A percentile compares a stretch with the other conserved stretches of the same genome.
phyloP scores from a whole-genome alignment of 306 rosid genomes.

The Inga leiocalycina region DNA sequence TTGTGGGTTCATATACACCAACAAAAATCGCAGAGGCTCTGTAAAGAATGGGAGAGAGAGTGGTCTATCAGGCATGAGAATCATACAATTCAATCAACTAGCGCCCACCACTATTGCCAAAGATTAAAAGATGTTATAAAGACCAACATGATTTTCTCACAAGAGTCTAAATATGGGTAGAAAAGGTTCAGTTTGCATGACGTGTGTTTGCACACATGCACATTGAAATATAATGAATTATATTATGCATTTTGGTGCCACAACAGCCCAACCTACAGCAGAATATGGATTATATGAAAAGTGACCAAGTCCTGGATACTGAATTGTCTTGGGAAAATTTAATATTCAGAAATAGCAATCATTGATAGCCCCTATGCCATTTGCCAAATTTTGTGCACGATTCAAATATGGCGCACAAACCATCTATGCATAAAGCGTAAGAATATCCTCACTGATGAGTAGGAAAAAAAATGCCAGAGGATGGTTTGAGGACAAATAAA shows the following conservation, averaged over 20 bases:
- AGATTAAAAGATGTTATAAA: conserved; percentile 9
- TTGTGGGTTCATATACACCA: conserved; percentile 84
- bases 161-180: background rate
- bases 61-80: conserved; percentile 27
- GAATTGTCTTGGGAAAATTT: background rate
- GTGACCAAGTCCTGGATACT: background rate
- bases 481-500: conserved; percentile 5
- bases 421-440: conserved; percentile 11
- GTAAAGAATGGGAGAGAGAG: conserved; percentile 31
- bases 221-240: background rate
- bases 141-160: background rate
- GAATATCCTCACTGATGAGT: background rate
- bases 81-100: conserved; percentile 18
- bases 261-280: background rate
- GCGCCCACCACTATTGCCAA: conserved; percentile 3
- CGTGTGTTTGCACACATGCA: background rate
- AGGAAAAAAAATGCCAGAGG: background rate
- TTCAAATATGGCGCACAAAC: background rate
- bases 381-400: background rate
- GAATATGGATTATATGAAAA: background rate
- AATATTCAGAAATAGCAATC: background rate
- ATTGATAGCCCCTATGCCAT: background rate
- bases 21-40: conserved; percentile 84
- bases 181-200: background rate
- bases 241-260: background rate